Base-by-base conservation (phyloP, 176 grass and related monocot genomes). In the Musa schizocarpa region DNA sequence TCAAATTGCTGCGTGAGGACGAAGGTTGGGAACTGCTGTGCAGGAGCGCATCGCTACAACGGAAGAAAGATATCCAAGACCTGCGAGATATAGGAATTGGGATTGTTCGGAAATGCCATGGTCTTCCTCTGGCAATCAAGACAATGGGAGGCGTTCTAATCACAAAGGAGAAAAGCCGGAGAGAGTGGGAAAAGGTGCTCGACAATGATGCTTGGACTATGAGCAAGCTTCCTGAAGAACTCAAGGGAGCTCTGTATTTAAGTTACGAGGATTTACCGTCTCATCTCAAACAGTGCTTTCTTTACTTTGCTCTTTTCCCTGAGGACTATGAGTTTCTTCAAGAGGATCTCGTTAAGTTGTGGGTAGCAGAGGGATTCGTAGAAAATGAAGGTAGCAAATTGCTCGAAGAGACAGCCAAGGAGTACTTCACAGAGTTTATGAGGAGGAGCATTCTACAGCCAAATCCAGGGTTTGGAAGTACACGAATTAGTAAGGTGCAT, bases 321-420 rank as follows among this genome's bases (percentile, higher is more conserved):
- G 73, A 76, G 48, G 79, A 76, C 58, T 65, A 12, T 68, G 8
- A 0, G 1, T 73, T 81, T 19, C 0, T 0, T 1, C 8, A 48
- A 19, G 14, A 20, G 23, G 2, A 10, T 61, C 68, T 88, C 16
- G 12, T 65, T 72, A 34, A 23, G 1, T 72, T 29, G 16, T 88
- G 83, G 86, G 53, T 84, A 0, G 80, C 81, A 7, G 85, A 92
- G 77, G 85, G 85, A 17, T 88, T 92, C 13, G 9, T 85, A 0
- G 11, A 75, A 12, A 3, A 57, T 14, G 34, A 75, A 23, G 59
- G 3, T 8, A 17, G 17, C 69, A 19, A 8, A 43, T 13, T 13
- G 0, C 8, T 59, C 0, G 76, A 49, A 13, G 68, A 72, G 0
- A 16, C 54, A 21, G 85, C 68, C 6, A 73, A 81, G 67, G 55